These are phyloP conservation scores for Thinopyrum elongatum DNA, from an alignment of 176 grass and related monocot species.

Conservation along the genomic window DNA sequence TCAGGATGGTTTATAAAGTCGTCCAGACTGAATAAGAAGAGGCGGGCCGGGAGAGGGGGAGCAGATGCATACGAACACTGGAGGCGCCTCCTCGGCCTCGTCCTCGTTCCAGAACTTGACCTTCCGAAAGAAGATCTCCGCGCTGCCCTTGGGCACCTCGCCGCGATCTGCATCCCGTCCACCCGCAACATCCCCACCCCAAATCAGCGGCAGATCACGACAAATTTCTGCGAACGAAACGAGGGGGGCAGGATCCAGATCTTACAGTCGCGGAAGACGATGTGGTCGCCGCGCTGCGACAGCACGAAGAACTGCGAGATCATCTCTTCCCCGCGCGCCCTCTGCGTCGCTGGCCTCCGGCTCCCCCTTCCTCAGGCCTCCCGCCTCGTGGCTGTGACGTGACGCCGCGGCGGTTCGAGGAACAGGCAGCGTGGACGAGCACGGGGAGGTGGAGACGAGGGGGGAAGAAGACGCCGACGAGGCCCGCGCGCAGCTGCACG, in stretches of 20 bases:
- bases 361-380: background rate
- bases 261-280: conserved; percentile 99
- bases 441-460: conserved; percentile 3
- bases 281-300: conserved; percentile 96
- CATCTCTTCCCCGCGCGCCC: conserved; percentile 39
- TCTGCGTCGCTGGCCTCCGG: background rate
- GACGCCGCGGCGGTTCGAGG: conserved; percentile 11
- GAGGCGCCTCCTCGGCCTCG: conserved; percentile 95
- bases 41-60: background rate
- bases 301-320: conserved; percentile 99
- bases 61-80: conserved; percentile 78
- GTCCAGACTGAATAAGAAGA: background rate
- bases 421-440: background rate
- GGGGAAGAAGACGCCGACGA: conserved; percentile 6
- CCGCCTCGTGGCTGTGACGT: background rate
- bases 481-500: background rate
- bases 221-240: background rate
- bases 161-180: conserved; percentile 63
- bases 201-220: background rate
- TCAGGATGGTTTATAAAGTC: background rate
- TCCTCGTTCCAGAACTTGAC: conserved; percentile 99
- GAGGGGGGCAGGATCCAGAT: conserved; percentile 38
- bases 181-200: background rate
- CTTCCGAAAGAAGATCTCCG: conserved; percentile 99
- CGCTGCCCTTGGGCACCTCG: conserved; percentile 95